phyloP scores from a whole-genome alignment of 176 grass and related monocot species.

The Eleusine indica region DNA sequence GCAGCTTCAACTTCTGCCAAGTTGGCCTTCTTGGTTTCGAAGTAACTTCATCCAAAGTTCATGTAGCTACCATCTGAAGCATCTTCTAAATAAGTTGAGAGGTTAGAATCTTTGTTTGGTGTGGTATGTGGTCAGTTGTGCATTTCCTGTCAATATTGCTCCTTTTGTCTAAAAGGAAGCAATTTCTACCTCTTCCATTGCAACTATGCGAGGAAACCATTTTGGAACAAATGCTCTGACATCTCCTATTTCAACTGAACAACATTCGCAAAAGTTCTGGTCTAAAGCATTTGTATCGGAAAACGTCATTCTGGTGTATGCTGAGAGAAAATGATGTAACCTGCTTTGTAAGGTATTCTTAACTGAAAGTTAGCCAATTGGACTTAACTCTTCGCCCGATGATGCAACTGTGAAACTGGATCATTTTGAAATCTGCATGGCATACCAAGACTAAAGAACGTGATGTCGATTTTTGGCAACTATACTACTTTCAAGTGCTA shows the following conservation, averaged over 20 bases:
- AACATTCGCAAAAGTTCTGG: not conserved
- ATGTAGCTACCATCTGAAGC: slow-evolving; percentile 44
- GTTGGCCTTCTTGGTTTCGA: slow-evolving; percentile 7
- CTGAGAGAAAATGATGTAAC: not conserved
- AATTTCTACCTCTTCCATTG: not conserved
- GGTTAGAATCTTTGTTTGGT: slow-evolving; percentile 44
- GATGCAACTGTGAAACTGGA: not conserved
- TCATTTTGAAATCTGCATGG: not conserved
- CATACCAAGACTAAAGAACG: not conserved
- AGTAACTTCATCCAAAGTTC: slow-evolving; percentile 24
- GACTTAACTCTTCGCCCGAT: not conserved
- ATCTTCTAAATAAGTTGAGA: slow-evolving; percentile 26
- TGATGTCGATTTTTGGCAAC: not conserved
- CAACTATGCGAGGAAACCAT: slow-evolving; percentile 12
- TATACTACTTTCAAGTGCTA: slow-evolving; percentile 1
- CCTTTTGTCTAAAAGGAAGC: not conserved
- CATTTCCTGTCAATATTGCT: slow-evolving; percentile 8
- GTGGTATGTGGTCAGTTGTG: slow-evolving; percentile 18
- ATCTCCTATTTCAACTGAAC: slow-evolving; percentile 2
- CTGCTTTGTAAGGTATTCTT: not conserved
- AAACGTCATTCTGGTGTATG: not conserved
- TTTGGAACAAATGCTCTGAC: not conserved
- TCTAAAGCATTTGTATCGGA: not conserved
- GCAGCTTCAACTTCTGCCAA: slow-evolving; percentile 35
- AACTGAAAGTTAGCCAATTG: not conserved